Conservation (phyloP, 768 basidiomycete species). For the Tephrocybe rancida region DNA sequence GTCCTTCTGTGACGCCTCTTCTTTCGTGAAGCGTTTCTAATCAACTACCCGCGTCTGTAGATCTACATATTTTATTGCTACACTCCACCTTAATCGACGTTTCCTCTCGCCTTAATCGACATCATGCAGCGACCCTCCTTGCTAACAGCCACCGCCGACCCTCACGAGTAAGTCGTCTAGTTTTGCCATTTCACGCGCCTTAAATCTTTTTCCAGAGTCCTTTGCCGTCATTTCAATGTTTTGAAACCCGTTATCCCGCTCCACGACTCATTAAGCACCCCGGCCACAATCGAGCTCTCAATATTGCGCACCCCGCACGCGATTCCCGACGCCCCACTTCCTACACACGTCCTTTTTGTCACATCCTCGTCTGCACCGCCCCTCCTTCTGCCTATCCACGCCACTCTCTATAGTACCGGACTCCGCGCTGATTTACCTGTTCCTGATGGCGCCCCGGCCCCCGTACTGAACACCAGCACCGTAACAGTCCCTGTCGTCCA, state of each 20-base stretch:
- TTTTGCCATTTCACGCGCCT: neutral
- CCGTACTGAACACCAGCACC: constrained; percentile 31
- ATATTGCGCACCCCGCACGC: constrained; percentile 31
- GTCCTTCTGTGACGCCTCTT: neutral
- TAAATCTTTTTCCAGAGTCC: constrained; percentile 32
- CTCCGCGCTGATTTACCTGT: constrained; percentile 40
- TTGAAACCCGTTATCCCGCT: constrained; percentile 16
- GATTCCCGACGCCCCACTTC: constrained; percentile 39
- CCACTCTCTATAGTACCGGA: constrained; percentile 42
- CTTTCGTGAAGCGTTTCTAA: constrained; percentile 7
- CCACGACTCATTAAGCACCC: constrained; percentile 28
- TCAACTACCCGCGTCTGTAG: neutral
- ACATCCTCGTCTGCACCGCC: constrained; percentile 34
- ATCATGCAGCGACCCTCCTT: constrained; percentile 35
- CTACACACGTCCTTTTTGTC: constrained; percentile 61
- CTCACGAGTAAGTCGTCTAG: constrained; percentile 32
- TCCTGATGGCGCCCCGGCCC: constrained; percentile 15
- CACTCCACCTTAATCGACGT: neutral
- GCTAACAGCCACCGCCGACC: constrained; percentile 28
- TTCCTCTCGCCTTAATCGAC: neutral
- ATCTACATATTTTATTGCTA: neutral
- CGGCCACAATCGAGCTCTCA: constrained; percentile 49
- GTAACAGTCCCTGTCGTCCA: constrained; percentile 57
- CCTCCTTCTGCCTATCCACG: constrained; percentile 55
- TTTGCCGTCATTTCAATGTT: constrained; percentile 49